Conservation (phyloP, 2,329 filamentous ascomycete species). For the Curvularia lunata region DNA sequence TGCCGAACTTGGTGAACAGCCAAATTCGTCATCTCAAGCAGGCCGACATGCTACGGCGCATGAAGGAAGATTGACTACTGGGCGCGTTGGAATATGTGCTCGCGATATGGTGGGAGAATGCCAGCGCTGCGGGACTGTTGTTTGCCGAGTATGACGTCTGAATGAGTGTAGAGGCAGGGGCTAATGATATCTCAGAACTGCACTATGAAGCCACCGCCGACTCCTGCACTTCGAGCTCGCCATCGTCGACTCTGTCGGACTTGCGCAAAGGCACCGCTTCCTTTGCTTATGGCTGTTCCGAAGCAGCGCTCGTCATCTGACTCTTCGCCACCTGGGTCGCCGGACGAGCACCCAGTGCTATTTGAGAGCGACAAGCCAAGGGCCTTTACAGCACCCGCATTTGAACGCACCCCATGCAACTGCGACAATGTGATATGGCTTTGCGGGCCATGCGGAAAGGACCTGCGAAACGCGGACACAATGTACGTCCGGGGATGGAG, state of each 20-base stretch:
- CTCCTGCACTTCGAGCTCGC: constrained; percentile 70
- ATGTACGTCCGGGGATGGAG: constrained; percentile 76
- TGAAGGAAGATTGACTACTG: constrained; percentile 56
- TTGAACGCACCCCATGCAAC: constrained; percentile 63
- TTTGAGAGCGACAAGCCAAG: constrained; percentile 24
- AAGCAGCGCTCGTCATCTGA: constrained; percentile 30
- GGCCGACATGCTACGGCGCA: constrained; percentile 23
- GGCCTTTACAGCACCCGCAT: constrained; percentile 56
- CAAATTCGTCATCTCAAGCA: constrained; percentile 46
- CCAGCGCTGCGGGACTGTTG: constrained; percentile 74
- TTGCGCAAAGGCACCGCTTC: constrained; percentile 75
- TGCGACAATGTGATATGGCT: constrained; percentile 75
- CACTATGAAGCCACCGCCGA: constrained; percentile 79
- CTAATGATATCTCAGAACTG: constrained; percentile 72
- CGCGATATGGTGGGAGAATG: constrained; percentile 87
- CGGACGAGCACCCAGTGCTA: constrained; percentile 24
- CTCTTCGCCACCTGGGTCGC: constrained; percentile 33
- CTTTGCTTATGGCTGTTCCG: constrained; percentile 52
- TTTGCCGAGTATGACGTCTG: constrained; percentile 74
- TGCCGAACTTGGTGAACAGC: constrained; percentile 59
- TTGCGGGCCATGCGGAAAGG: constrained; percentile 81
- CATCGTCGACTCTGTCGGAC: constrained; percentile 80
- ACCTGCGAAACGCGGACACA: constrained; percentile 66
- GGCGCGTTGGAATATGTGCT: constrained; percentile 80
- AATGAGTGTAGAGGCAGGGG: background rate